A percentile compares a stretch with the other conserved stretches of the same genome.
phyloP scores from a whole-genome alignment of 331 rosid genomes.

The Spiraea crenata region DNA sequence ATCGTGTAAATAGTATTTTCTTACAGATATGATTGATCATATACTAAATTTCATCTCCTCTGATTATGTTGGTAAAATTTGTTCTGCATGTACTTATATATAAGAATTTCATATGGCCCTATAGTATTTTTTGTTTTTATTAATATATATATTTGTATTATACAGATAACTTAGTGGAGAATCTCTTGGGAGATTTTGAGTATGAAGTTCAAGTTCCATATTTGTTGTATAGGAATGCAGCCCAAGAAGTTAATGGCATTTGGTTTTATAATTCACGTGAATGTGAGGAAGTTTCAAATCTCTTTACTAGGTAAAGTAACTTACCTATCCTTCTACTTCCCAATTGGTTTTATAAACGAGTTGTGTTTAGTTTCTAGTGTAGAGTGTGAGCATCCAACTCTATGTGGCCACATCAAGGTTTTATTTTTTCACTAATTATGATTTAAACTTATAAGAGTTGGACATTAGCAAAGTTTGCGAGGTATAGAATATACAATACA shows the following conservation, averaged over 20 bases:
- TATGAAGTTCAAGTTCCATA: constrained; percentile 96
- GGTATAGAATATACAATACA: background rate
- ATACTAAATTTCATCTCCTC: background rate
- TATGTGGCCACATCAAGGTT: background rate
- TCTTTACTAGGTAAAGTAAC: constrained; percentile 61
- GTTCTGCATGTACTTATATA: background rate
- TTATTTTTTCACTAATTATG: background rate
- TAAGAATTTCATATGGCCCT: background rate
- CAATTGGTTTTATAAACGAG: background rate
- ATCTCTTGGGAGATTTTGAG: constrained; percentile 94
- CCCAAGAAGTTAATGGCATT: constrained; percentile 97
- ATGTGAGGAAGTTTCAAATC: constrained; percentile 97
- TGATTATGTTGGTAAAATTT: background rate
- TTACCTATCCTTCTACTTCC: constrained; percentile 5
- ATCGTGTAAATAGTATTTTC: background rate
- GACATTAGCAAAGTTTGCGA: background rate
- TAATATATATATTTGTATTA: background rate
- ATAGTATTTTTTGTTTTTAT: background rate
- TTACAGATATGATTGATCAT: constrained; percentile 1
- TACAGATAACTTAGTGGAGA: constrained; percentile 98
- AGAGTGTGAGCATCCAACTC: background rate
- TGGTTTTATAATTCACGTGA: constrained; percentile 96
- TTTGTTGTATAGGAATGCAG: constrained; percentile 87
- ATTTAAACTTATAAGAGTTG: constrained; percentile 5
- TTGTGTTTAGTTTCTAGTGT: background rate